phyloP scores from a whole-genome alignment of 2,329 filamentous ascomycete genomes.

The Venturia pyrina region DNA sequence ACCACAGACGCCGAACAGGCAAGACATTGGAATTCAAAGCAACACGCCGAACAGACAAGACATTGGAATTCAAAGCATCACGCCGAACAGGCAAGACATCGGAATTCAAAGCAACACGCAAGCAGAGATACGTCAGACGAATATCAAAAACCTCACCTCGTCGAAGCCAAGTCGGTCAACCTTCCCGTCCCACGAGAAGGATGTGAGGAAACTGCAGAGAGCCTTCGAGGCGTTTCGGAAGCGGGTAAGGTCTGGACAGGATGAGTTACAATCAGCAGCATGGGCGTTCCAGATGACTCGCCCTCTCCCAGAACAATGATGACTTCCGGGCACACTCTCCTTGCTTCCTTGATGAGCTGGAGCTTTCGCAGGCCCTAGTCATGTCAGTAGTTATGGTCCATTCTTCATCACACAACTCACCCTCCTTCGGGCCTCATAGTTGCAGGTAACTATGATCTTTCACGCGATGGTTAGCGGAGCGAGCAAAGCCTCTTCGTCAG shows the following conservation, averaged over 20 bases:
- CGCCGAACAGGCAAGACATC: too few species aligned
- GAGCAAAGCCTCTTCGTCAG: not conserved
- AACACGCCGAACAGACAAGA: too few species aligned
- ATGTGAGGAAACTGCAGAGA: constrained; percentile 62
- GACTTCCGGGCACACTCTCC: constrained; percentile 68
- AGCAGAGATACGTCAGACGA: not conserved
- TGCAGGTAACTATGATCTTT: constrained; percentile 63
- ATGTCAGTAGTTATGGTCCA: not conserved
- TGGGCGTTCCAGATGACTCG: not conserved
- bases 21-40: not conserved
- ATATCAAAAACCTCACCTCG: constrained; percentile 48
- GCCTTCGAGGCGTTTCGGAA: constrained; percentile 82
- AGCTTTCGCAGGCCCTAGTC: constrained; percentile 59
- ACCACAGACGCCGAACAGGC: not conserved
- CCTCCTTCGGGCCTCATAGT: constrained; percentile 74
- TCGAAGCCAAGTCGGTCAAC: constrained; percentile 83
- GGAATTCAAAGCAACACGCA: not conserved
- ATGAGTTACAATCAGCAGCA: not conserved
- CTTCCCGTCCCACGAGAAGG: constrained; percentile 66
- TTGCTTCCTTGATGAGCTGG: constrained; percentile 75
- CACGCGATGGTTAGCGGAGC: not conserved
- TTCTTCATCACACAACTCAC: too few species aligned
- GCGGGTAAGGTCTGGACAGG: constrained; percentile 53
- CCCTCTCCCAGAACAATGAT: constrained; percentile 74
- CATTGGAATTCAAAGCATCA: not conserved